Evolutionary conservation across 73 alveolate genomes (phyloP).

Genomic region (Paramecium biaurelia): DNA sequence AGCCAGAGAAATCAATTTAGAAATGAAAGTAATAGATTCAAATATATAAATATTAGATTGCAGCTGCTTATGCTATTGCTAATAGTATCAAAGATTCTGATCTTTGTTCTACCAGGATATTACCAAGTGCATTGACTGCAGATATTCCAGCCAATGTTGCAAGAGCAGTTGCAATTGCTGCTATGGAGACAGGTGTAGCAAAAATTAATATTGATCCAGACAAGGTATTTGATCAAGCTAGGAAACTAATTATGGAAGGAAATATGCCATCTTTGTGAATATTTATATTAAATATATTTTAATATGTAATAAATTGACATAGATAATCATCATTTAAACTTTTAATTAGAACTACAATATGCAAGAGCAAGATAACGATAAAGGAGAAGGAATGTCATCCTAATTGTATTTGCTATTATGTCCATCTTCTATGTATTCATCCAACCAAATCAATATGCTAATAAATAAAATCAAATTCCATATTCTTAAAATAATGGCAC

Average conservation of each 20-base stretch:
- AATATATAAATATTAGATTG: constrained; percentile 42
- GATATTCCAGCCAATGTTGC: constrained; percentile 75
- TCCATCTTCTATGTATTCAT: not conserved
- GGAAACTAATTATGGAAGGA: constrained; percentile 45
- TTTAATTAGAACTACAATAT: not conserved
- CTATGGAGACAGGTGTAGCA: constrained; percentile 59
- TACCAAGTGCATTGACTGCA: constrained; percentile 89
- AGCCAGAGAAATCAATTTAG: constrained; percentile 81
- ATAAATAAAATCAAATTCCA: not conserved
- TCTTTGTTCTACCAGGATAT: constrained; percentile 77
- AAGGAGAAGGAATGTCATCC: not conserved
- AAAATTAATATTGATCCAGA: constrained; percentile 17
- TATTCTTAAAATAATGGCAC: not conserved
- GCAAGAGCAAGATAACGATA: not conserved
- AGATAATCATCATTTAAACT: not conserved
- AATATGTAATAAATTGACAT: not conserved
- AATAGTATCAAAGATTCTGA: constrained; percentile 61
- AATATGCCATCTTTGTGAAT: constrained; percentile 1
- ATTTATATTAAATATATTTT: not conserved
- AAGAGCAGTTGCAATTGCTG: constrained; percentile 87
- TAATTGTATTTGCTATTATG: not conserved
- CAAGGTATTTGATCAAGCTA: constrained; percentile 6
- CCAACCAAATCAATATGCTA: not conserved
- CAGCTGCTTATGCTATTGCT: constrained; percentile 88
- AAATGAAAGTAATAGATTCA: constrained; percentile 66